Evolutionary conservation across 2,329 filamentous ascomycete genomes (phyloP).

Genomic region (Aspergillus candidus): DNA sequence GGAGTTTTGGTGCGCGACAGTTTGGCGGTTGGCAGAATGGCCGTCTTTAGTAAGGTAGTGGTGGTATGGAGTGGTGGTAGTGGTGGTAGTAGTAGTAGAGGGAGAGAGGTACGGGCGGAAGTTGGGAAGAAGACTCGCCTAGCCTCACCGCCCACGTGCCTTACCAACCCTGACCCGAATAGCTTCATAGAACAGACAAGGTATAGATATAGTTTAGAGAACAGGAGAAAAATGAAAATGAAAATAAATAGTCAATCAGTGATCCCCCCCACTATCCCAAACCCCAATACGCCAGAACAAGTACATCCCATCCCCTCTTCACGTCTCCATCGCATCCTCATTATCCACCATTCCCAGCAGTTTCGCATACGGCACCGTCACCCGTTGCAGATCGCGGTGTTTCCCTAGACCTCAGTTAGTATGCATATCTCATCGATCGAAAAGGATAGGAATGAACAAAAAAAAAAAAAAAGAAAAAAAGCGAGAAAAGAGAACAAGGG

Average conservation of each 20-base stretch:
- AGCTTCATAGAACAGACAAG: too few species aligned
- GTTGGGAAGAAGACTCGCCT: not conserved
- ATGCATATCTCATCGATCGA: slow-evolving; percentile 46
- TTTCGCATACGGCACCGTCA: slow-evolving; percentile 91
- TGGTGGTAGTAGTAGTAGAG: not conserved
- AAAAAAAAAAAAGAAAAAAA: not conserved
- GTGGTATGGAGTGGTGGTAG: too few species aligned
- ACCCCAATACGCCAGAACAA: too few species aligned
- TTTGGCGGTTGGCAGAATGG: slow-evolving; percentile 4
- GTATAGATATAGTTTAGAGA: not conserved
- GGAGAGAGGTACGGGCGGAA: not conserved
- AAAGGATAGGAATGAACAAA: slow-evolving; percentile 3
- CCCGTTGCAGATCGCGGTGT: slow-evolving; percentile 85
- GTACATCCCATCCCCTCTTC: slow-evolving; percentile 2
- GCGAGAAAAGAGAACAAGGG: not conserved
- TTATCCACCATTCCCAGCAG: slow-evolving; percentile 56
- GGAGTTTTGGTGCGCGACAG: slow-evolving; percentile 14
- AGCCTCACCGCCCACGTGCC: slow-evolving; percentile 24
- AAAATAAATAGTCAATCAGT: too few species aligned
- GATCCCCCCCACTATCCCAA: too few species aligned
- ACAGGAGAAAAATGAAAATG: not conserved
- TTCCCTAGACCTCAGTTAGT: slow-evolving; percentile 44
- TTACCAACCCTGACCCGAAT: slow-evolving; percentile 17
- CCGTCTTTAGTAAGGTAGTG: not conserved
- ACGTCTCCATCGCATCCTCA: slow-evolving; percentile 34